These are phyloP conservation scores for Euphorbia corollata DNA, from an alignment of 441 rosid species.

Conservation along the genomic window DNA sequence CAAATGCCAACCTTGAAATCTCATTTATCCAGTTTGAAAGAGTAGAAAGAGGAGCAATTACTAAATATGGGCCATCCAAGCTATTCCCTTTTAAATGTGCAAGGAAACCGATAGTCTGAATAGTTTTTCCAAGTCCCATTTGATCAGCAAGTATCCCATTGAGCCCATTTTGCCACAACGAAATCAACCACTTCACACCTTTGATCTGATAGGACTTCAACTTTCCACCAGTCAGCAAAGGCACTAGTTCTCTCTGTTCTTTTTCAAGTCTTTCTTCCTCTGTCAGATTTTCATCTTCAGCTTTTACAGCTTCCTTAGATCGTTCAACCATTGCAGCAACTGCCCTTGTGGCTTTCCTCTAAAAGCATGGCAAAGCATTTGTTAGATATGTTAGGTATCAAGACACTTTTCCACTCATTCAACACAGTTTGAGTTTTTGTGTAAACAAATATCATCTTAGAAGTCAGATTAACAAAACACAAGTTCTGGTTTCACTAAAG, in stretches of 20 bases:
- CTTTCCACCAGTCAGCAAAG: slow-evolving; percentile 81
- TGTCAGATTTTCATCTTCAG: slow-evolving; percentile 45
- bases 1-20: slow-evolving; percentile 50
- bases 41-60: slow-evolving; percentile 94
- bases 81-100: slow-evolving; percentile 84
- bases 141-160: slow-evolving; percentile 98
- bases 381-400: neutral
- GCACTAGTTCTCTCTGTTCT: slow-evolving; percentile 80
- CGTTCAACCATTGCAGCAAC: slow-evolving; percentile 93
- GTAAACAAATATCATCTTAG: slow-evolving; percentile 3
- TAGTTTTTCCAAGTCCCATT: slow-evolving; percentile 99
- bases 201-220: slow-evolving; percentile 84
- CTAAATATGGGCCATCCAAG: slow-evolving; percentile 79
- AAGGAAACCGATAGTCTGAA: slow-evolving; percentile 88
- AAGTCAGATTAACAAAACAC: neutral
- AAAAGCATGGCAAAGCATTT: slow-evolving; percentile 13
- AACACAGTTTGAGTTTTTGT: neutral
- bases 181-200: slow-evolving; percentile 95
- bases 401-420: slow-evolving; percentile 1
- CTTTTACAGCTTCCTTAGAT: slow-evolving; percentile 43
- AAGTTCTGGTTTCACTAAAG: neutral
- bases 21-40: slow-evolving; percentile 91
- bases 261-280: slow-evolving; percentile 70
- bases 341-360: slow-evolving; percentile 84
- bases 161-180: slow-evolving; percentile 92